These are phyloP conservation scores for Hymenoscyphus fructigenus DNA, from an alignment of 2,329 filamentous ascomycete genomes.

Conservation along the genomic window DNA sequence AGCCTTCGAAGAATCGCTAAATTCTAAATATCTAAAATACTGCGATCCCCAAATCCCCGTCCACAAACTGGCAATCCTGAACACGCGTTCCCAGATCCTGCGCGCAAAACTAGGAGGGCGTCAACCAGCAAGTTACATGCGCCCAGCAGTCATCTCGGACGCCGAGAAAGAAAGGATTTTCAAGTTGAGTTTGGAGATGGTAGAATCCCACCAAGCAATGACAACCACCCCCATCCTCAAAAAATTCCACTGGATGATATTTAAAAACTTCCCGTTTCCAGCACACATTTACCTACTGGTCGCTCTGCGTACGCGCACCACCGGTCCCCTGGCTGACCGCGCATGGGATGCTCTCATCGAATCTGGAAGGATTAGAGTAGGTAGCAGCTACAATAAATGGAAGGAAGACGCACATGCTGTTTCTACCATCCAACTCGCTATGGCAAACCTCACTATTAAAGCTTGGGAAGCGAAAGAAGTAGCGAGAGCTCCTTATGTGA, in stretches of 20 bases:
- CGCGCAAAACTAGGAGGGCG: conserved; percentile 28
- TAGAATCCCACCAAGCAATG: conserved; percentile 35
- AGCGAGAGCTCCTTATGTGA: conserved; percentile 5
- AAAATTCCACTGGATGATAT: conserved; percentile 35
- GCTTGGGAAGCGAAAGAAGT: conserved; percentile 30
- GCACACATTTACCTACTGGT: conserved; percentile 34
- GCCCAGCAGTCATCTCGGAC: conserved; percentile 16
- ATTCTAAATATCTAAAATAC: conserved; percentile 41
- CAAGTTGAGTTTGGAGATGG: conserved; percentile 15
- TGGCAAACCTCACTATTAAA: conserved; percentile 28
- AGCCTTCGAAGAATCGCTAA: conserved; percentile 39
- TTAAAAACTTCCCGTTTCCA: conserved; percentile 36
- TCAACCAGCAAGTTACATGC: conserved; percentile 20
- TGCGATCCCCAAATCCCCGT: conserved; percentile 41
- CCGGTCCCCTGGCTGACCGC: conserved; percentile 26
- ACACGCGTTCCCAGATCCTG: conserved; percentile 14
- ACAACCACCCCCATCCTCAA: conserved; percentile 25
- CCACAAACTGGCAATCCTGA: conserved; percentile 33
- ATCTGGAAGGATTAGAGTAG: conserved; percentile 13
- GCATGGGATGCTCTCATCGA: conserved; percentile 28
- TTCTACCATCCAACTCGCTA: conserved; percentile 20
- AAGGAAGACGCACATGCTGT: background rate
- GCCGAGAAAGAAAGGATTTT: conserved; percentile 22
- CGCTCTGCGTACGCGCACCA: conserved; percentile 27
- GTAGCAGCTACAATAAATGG: background rate